Evolutionary conservation across 805 yeast genomes (phyloP), one percentile per base, ranked within the genome.

Genomic region (Dipodascus albidus): DNA sequence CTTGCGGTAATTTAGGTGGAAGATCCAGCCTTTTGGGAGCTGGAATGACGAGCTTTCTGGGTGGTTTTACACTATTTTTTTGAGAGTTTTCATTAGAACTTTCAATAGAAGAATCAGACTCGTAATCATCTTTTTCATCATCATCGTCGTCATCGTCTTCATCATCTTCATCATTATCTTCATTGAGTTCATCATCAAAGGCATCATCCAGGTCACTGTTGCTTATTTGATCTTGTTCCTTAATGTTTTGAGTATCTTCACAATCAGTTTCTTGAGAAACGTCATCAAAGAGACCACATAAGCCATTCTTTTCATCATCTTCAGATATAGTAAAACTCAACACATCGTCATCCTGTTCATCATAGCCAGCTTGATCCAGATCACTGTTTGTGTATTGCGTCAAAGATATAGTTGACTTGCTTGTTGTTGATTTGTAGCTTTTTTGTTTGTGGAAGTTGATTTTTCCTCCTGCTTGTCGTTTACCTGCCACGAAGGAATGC

Each of bases 91-190:
- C 41, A 27, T 22, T n/a, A 42, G 50, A 22, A 52, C 42, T 24
- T 44, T 48, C 27, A 27, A n/a, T 15, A 52, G 44, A 44, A 23
- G 38, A 35, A 19, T 27, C 55, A 21, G 50, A 41, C 15, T 52
- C 55, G n/a, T 19, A 41, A 23, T 53, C 55, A 51, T 23, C 53
- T 49, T 58, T 60, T 19, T 54, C 33, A 49, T 56, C 62, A 8
- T 50, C 53, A 17, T 53, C 54, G 20, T 56, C 59, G 3, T 51
- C 55, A 35, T 56, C 64, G 56, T 71, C 76, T 50, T 73, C 76
- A 54, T 74, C 73, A 2, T 60, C 65, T 11, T 64, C 69, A 14
- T 68, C 75, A 38, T 73, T 74, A 35, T 67, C 72, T 17, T 67
- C 74, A 3, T 66, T 70, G 14, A 67, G 74, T 19, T 67, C 73